Conservation (phyloP, 306 rosid species). For the Rosa chinensis region DNA sequence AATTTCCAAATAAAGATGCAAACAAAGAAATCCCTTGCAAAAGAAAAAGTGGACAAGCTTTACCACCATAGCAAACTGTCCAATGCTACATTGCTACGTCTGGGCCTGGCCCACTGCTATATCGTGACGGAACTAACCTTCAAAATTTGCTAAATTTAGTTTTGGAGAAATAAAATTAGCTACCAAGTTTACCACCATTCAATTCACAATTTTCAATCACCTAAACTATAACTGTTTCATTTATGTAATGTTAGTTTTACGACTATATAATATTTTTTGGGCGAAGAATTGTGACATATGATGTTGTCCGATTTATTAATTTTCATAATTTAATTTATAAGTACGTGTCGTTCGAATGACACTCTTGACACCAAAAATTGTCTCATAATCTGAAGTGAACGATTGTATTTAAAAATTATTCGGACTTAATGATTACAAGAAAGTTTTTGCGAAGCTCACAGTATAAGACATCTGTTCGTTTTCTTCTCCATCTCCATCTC, state of each 20-base stretch:
- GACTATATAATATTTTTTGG: neutral
- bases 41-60: slow-evolving; percentile 13
- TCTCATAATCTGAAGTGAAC: too few species aligned
- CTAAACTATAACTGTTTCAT: neutral
- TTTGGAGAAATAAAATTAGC: neutral
- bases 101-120: neutral
- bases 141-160: neutral
- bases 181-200: neutral
- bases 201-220: neutral
- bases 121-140: neutral
- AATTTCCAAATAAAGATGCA: slow-evolving; percentile 1
- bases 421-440: too few species aligned
- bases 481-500: too few species aligned
- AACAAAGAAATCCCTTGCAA: slow-evolving; percentile 6
- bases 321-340: too few species aligned
- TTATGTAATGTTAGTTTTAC: neutral
- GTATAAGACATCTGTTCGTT: too few species aligned
- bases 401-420: too few species aligned
- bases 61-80: slow-evolving; percentile 3
- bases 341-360: too few species aligned
- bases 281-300: too few species aligned
- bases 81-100: neutral
- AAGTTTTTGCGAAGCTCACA: too few species aligned
- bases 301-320: too few species aligned
- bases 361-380: too few species aligned